A percentile compares a stretch with the other conserved stretches of the same genome.
These are phyloP conservation scores for Typha latifolia DNA, from an alignment of 176 grass and related monocot genomes.

Conservation along the genomic window DNA sequence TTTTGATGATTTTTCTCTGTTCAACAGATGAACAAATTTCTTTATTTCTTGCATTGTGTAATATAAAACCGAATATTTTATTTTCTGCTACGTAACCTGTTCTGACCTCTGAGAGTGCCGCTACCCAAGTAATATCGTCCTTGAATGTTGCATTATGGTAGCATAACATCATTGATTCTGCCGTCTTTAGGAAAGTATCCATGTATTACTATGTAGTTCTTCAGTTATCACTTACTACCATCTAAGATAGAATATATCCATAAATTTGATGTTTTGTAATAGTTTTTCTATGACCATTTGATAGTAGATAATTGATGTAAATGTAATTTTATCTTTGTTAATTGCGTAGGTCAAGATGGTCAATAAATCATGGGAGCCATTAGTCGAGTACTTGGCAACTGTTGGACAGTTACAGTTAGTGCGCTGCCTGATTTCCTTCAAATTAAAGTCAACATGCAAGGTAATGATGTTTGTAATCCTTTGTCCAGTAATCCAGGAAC, in stretches of 20 bases:
- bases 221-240: constrained; percentile 15
- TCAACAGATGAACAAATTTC: neutral
- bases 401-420: constrained; percentile 71
- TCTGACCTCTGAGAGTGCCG: too few relatives aligned
- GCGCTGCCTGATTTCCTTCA: constrained; percentile 46
- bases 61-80: neutral
- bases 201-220: neutral
- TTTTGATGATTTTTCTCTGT: neutral
- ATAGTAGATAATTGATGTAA: too few relatives aligned
- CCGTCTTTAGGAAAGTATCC: too few relatives aligned
- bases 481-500: neutral
- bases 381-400: constrained; percentile 47
- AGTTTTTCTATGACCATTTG: too few relatives aligned
- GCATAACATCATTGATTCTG: too few relatives aligned
- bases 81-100: neutral
- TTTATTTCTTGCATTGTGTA: neutral
- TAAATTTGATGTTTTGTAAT: too few relatives aligned
- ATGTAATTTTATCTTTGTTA: too few relatives aligned
- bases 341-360: constrained; percentile 39
- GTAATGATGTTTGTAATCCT: constrained; percentile 25
- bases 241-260: neutral
- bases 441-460: constrained; percentile 49
- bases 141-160: too few relatives aligned
- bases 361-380: constrained; percentile 37
- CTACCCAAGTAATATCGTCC: too few relatives aligned